Conservation (phyloP, 192 early-diverging fungal species). For the Coemansia sp. region DNA sequence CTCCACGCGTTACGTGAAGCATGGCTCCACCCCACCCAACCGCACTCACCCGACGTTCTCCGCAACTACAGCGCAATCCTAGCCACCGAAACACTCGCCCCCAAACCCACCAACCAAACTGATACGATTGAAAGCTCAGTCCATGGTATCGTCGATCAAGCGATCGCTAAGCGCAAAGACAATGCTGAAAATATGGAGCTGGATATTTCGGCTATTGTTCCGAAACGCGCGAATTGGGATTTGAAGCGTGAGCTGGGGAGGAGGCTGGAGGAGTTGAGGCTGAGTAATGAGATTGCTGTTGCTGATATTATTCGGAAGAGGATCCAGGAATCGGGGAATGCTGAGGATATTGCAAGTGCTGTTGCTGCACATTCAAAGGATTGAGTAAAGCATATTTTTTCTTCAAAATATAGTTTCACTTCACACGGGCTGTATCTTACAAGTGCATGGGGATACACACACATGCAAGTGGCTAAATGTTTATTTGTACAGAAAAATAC, state of each 20-base stretch:
- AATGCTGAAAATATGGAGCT: slow-evolving; percentile 3
- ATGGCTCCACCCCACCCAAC: neutral
- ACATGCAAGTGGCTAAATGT: too few species aligned
- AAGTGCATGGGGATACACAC: too few species aligned
- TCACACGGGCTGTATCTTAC: too few species aligned
- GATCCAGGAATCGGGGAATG: slow-evolving; percentile 19
- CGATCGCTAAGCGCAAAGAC: slow-evolving; percentile 13
- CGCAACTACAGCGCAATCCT: neutral
- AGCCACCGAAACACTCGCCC: neutral
- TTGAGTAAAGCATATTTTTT: neutral
- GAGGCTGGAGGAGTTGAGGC: slow-evolving; percentile 69
- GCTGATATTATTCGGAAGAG: slow-evolving; percentile 73
- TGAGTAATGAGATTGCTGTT: slow-evolving; percentile 66
- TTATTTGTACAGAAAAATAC: too few species aligned
- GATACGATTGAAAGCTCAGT: neutral
- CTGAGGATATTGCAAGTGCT: slow-evolving; percentile 13
- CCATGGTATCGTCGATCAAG: slow-evolving; percentile 5
- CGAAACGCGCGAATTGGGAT: slow-evolving; percentile 89
- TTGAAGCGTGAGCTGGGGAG: slow-evolving; percentile 83
- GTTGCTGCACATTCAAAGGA: slow-evolving; percentile 16
- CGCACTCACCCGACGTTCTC: neutral
- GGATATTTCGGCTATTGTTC: slow-evolving; percentile 80
- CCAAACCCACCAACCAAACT: neutral
- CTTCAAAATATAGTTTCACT: neutral
- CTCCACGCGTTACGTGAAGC: slow-evolving; percentile 59